Base-by-base conservation (phyloP, 1,284 basidiomycete genomes). In the Coniophora puteana region DNA sequence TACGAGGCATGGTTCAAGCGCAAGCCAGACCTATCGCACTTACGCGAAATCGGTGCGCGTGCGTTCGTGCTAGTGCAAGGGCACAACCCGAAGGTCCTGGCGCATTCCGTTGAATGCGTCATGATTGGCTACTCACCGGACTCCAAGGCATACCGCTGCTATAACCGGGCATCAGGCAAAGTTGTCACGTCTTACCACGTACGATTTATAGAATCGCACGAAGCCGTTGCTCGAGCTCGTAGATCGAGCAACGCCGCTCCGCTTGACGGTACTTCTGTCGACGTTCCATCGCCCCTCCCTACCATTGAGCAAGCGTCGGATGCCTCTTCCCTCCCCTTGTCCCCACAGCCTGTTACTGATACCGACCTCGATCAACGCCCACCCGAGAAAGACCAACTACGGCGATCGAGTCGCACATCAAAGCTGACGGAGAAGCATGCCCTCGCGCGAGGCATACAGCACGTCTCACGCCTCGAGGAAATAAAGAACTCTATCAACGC, bases 101-200 rank as follows among this genome's bases (percentile, higher is more conserved):
- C 36, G 18, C 36, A 48, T 1, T 53, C 54, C 2, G 24, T 54
- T 2, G 49, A 57, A 18, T 58, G 58, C 34, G 43, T 51, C 7
- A 54, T 58, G 27, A 36, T 62, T 4, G 58, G 57, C 2, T 62
- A 58, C 27, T 43, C 47, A 3, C 41, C 43, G 10, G 31, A 50
- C 31, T 42, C 48, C 8, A 50, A 51, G 13, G 49, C 52, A 5
- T 61, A 56, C 43, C 31, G 37, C 0, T 51, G 50, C 18, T 52
- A 52, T n/a, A 41, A 57, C 14, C 25, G 33, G 6, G 36, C 45
- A 2, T 48, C 49, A 0, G 36, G 48, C n/a, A 41, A 49, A 8
- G 40, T 60, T 3, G 34, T 55, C 11, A 38, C 39, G 2, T 58
- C 59, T 2, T 48, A 47, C n/a, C 49, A 64, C 29, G 59, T 62